Percentiles rank a stretch among this genome's conserved stretches.
Evolutionary conservation across 148 eudicot genomes (phyloP).

Genomic region (Gaultheria prostrata): DNA sequence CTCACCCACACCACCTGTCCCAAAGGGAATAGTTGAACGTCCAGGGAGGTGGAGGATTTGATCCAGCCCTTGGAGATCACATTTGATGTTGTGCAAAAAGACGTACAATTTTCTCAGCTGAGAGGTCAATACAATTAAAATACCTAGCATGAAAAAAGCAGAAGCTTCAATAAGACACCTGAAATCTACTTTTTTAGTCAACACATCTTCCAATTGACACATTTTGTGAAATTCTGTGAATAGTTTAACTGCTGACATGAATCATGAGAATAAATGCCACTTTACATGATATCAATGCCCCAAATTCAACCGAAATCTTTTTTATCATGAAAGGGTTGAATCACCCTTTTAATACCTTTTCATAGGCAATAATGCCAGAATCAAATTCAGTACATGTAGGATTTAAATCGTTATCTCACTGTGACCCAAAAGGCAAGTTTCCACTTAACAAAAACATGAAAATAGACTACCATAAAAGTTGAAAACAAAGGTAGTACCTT

Average conservation of each 20-base stretch:
- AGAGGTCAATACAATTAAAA: not conserved
- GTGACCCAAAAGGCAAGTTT: not conserved
- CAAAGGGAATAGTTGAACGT: not conserved
- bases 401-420: not conserved
- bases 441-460: not conserved
- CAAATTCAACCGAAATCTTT: not conserved
- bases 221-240: not conserved
- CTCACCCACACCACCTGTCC: not conserved
- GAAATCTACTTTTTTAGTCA: not conserved
- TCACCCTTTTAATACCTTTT: not conserved
- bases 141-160: not conserved
- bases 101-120: not conserved
- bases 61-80: not conserved
- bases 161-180: not conserved
- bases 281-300: not conserved
- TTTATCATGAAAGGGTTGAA: not conserved
- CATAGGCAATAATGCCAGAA: not conserved
- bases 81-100: not conserved
- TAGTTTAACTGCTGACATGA: not conserved
- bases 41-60: not conserved
- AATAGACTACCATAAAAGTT: not conserved
- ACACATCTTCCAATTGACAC: not conserved
- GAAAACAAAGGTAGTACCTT: constrained; percentile 54
- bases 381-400: not conserved
- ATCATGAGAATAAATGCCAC: not conserved